A percentile compares a stretch with the other conserved stretches of the same genome.
Evolutionary conservation across 2,329 filamentous ascomycete species (phyloP).

Genomic region (Sarocladium brachiariae): DNA sequence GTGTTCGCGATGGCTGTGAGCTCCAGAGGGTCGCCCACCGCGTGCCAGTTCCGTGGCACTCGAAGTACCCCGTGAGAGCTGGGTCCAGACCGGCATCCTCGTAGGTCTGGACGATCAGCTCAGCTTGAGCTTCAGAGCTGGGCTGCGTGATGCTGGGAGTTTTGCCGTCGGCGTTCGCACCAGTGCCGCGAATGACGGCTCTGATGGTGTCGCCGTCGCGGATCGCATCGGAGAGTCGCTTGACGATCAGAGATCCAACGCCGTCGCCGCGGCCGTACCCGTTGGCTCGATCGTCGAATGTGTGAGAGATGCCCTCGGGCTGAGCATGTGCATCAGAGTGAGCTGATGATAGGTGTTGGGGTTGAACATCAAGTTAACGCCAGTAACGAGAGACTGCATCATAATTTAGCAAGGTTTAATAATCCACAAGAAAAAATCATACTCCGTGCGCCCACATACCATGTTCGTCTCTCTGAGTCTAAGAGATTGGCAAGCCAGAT

Average conservation of each 20-base stretch:
- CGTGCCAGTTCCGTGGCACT: conserved; percentile 46
- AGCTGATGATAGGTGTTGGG: conserved; percentile 42
- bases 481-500: conserved; percentile 40
- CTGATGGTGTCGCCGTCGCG: conserved; percentile 30
- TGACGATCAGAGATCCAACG: conserved; percentile 28
- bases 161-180: conserved; percentile 29
- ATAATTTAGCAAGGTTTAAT: conserved; percentile 32
- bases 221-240: conserved; percentile 33
- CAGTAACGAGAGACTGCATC: conserved; percentile 22
- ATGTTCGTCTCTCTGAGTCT: conserved; percentile 26
- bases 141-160: conserved; percentile 42
- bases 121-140: conserved; percentile 31
- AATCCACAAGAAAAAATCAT: conserved; percentile 41
- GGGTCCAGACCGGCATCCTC: conserved; percentile 26
- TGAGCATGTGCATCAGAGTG: conserved; percentile 35
- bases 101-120: conserved; percentile 35
- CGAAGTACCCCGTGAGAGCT: conserved; percentile 33
- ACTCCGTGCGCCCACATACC: conserved; percentile 41
- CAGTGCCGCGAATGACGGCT: conserved; percentile 23
- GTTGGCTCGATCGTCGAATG: conserved; percentile 22
- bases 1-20: conserved; percentile 25
- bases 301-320: background rate
- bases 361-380: conserved; percentile 22
- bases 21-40: conserved; percentile 36
- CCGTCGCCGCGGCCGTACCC: conserved; percentile 39